Base-by-base conservation (phyloP, 164 flowering plant genomes). In the Vitis cinerea region DNA sequence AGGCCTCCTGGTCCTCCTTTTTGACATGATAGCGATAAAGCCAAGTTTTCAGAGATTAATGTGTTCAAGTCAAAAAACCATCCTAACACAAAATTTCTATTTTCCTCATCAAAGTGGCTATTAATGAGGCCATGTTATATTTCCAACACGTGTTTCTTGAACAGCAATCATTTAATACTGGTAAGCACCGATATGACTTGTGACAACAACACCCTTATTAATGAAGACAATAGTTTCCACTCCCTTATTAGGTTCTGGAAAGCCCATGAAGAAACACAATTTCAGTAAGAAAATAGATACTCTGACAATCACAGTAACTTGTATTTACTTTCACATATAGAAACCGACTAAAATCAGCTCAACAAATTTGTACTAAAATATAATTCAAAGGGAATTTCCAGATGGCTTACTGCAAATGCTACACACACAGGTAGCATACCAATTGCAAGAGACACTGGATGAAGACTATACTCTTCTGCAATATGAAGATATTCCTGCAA, bases 371-470 rank as follows among this genome's bases (percentile, higher is more conserved):
- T 16, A 57, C 52, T 13, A 63, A 7, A 13, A 47, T 5, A 7
- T 17, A 2, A 16, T 13, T 14, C 49, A 59, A 57, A 64, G 8
- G 48, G 10, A 29, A 49, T 9, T 37, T 37, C 44, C 7, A 23
- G 27, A 49, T 0, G 9, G 27, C 27, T 23, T 23, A 23, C 0
- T 23, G 27, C 2, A 23, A 2, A 23, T 23, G 2, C 27, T 23
- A 23, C 27, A 23, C 27, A 30, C 13, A 49, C 17, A 58, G 23
- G 15, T 3, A 29, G 1, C 75, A 67, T 82, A 91, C 97, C 92
- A 57, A 91, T 84, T 66, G 97, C 90, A 51, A 91, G 81, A 74
- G 89, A 84, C 54, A 86, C 85, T 55, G 94, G 97, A 76, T 80
- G 82, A 67, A 89, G 72, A 63, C 82, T 83, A 83, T 78, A 83